These are phyloP conservation scores for Xylaria palmicola DNA, from an alignment of 495 filamentous ascomycete genomes.

Conservation along the genomic window DNA sequence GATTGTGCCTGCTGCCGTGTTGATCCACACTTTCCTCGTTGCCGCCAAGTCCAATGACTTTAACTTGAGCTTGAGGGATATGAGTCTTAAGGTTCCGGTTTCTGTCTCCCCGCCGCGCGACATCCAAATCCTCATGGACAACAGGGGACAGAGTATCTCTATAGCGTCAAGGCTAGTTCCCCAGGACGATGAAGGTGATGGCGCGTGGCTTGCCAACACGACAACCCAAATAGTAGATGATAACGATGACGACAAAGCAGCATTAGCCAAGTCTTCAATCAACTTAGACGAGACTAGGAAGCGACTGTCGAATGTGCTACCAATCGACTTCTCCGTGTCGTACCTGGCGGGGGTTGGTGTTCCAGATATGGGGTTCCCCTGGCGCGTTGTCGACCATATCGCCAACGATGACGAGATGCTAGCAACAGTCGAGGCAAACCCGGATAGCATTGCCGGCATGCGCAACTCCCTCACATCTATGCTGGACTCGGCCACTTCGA, in stretches of 20 bases:
- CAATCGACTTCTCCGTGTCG: conserved; percentile 35
- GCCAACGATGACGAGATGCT: conserved; percentile 44
- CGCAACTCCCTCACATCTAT: conserved; percentile 43
- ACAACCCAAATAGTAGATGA: conserved; percentile 25
- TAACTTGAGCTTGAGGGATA: conserved; percentile 31
- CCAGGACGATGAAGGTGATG: conserved; percentile 15
- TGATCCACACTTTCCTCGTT: conserved; percentile 42
- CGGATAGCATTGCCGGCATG: conserved; percentile 7
- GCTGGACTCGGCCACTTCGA: conserved; percentile 47
- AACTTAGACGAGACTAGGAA: conserved; percentile 22
- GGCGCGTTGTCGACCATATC: conserved; percentile 41
- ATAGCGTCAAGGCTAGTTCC: conserved; percentile 34
- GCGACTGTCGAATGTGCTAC: conserved; percentile 19
- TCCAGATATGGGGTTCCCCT: conserved; percentile 46
- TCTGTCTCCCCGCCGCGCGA: conserved; percentile 34
- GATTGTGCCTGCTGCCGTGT: conserved; percentile 41
- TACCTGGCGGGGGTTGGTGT: conserved; percentile 45
- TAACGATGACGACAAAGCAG: not conserved
- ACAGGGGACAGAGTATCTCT: conserved; percentile 22
- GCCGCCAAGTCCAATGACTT: conserved; percentile 31
- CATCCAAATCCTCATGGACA: conserved; percentile 36
- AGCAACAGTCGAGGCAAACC: conserved; percentile 37
- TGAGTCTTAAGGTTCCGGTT: conserved; percentile 40
- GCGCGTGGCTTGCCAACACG: conserved; percentile 42
- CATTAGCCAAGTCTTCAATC: conserved; percentile 8